Evolutionary conservation across 2,329 filamentous ascomycete species (phyloP).

Genomic region (Monosporascus sp.): DNA sequence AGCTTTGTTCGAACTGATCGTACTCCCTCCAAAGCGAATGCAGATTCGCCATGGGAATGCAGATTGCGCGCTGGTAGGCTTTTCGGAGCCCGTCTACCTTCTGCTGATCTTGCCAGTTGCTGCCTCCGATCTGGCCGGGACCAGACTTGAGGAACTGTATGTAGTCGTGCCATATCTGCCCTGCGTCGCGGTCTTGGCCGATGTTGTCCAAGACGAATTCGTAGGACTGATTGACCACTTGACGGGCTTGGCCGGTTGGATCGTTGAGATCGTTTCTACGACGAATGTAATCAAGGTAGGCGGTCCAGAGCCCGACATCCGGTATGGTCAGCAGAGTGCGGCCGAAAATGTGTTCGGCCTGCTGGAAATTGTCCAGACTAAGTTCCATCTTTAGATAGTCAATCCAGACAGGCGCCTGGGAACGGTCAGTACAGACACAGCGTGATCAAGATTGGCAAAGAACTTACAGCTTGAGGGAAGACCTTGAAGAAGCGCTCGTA

Average conservation of each 20-base stretch:
- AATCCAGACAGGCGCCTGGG: constrained; percentile 85
- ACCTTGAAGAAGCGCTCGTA: constrained; percentile 84
- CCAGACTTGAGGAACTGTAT: constrained; percentile 87
- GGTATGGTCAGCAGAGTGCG: constrained; percentile 72
- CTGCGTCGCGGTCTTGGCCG: constrained; percentile 86
- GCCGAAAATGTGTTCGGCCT: constrained; percentile 78
- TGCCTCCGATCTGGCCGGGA: constrained; percentile 79
- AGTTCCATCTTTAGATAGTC: constrained; percentile 87
- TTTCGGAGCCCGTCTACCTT: constrained; percentile 95
- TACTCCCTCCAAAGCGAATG: constrained; percentile 95
- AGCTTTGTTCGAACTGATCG: constrained; percentile 86
- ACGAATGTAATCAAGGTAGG: constrained; percentile 93
- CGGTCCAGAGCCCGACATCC: constrained; percentile 82
- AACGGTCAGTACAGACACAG: constrained; percentile 28
- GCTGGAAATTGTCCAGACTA: constrained; percentile 73
- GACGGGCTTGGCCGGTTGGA: constrained; percentile 67
- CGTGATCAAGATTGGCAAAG: not conserved
- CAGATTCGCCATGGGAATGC: constrained; percentile 76
- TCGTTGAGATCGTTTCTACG: constrained; percentile 87
- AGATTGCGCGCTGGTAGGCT: constrained; percentile 85
- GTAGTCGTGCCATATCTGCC: constrained; percentile 89
- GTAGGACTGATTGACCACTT: constrained; percentile 78
- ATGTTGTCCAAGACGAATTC: constrained; percentile 88
- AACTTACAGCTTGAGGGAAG: constrained; percentile 85
- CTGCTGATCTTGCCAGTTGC: constrained; percentile 91